Base-by-base conservation (phyloP, 495 filamentous ascomycete species). In the Acidiella bohemica region DNA sequence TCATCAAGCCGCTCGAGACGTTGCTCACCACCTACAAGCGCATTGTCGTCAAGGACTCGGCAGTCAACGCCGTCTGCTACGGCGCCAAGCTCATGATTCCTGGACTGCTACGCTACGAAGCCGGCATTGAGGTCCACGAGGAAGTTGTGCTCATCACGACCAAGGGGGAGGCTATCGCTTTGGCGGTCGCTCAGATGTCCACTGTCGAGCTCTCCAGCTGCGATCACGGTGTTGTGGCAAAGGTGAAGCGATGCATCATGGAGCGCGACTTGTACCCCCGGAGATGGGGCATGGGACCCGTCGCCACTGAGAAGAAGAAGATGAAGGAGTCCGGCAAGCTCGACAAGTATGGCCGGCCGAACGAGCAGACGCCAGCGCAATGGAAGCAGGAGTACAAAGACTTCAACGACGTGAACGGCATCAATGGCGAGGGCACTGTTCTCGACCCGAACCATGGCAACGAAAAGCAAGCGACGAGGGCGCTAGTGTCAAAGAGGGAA, bases 221-320 rank as follows among this genome's bases (percentile, higher is more conserved):
- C 61, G 84, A 93, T 57, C 92, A 97, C 60, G 92, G 92, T 49
- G 81, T 93, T 23, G 88, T 96, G 32, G 90, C 92, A 36, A 94
- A 93, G 68, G 78, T 96, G 57, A 96, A 96, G 76, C 76, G 90
- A 40, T 85, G 83, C 60, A 97, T 97, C 62, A 96, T 97, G 90
- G 92, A 97, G 66, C 82, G 90, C 46, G 88, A 95, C 57, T 68
- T 93, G 10, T 97, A 97, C 69, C 88, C 88, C 41, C 72, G 82
- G 57, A 66, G 86, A 67, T 97, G 90, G 90, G 92, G 92, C 36
- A 62, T 94, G 50, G 90, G 90, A 31, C 87, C 88, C 28, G 74
- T 83, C 41, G 87, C 90, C 20, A 53, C 80, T 29, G 81, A 94
- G 66, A 97, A 97, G 77, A 96, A 96, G 78, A 92, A 95, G 75